Base-by-base conservation (phyloP, 805 yeast genomes). In the Cyberlindnera euphorbiiphila region DNA sequence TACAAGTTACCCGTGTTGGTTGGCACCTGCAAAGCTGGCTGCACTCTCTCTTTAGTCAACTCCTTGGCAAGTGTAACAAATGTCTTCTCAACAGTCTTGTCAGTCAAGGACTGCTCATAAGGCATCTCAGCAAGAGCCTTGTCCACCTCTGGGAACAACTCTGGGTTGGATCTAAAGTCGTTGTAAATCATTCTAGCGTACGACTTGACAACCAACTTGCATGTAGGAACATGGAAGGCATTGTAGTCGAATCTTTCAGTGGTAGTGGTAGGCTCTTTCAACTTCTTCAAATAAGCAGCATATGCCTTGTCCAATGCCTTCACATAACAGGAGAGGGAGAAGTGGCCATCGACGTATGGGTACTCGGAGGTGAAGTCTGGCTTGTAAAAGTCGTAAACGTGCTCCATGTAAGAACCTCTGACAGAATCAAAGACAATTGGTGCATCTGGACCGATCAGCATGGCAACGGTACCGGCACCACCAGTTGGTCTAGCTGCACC, bases 401-500 rank as follows among this genome's bases (percentile, higher is more conserved):
- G 95, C 66, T 86, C 91, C 95, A 93, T 85, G 74, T 71, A 85
- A 16, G 95, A 76, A 47, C 98, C 98, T 69, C 93, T 86, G 43
- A 78, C 76, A 30, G 82, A 68, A 54, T 93, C 98, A 54, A 93
- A 81, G 27, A 86, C 96, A 51, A 93, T 74, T 50, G 98, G 98
- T 27, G 98, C 97, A 60, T 93, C 95, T 36, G 98, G 96, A 35
- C 98, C 98, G 56, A 93, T 85, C 61, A 85, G 78, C 60, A 93
- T 56, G 29, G 98, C 98, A 43, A 91, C 94, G 32, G 94, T 74
- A 61, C 98, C 98, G 38, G 95, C 97, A 71, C 98, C 98, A 64
- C 98, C 98, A 37, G 98, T 93, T 59, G 98, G 98, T 74, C 98
- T 83, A 40, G 98, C 98, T 25, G 95, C 83, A 62, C 98, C 98